These are phyloP conservation scores for Debaryomycetaceae sp. DNA, from an alignment of 1,139 yeast genomes.

Conservation along the genomic window DNA sequence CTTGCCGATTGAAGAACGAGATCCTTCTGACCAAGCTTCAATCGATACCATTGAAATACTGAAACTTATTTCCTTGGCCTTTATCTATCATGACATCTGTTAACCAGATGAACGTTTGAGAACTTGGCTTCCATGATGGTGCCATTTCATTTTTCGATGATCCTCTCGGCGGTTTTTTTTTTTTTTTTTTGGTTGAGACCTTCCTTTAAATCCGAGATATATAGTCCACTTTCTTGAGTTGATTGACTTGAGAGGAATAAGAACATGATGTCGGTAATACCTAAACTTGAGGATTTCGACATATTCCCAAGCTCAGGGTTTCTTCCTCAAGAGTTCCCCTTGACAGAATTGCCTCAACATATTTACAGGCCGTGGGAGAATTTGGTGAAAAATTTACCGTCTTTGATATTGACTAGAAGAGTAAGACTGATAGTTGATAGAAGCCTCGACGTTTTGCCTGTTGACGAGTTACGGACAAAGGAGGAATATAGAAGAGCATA, in stretches of 20 bases:
- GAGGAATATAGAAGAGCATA: slow-evolving; percentile 75
- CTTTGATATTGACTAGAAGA: slow-evolving; percentile 63
- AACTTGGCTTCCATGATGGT: too few species aligned
- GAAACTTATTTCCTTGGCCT: too few species aligned
- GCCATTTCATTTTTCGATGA: too few species aligned
- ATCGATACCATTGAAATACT: too few species aligned
- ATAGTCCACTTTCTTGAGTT: neutral
- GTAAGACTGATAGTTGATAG: slow-evolving; percentile 57
- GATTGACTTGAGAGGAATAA: neutral
- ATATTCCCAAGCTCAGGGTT: slow-evolving; percentile 73
- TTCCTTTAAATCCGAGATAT: neutral
- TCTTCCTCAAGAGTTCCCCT: slow-evolving; percentile 67
- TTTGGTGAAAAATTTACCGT: slow-evolving; percentile 63
- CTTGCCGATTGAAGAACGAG: too few species aligned
- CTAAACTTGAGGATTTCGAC: slow-evolving; percentile 56
- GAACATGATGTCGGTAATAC: slow-evolving; percentile 8
- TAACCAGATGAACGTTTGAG: too few species aligned
- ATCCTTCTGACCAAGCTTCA: too few species aligned
- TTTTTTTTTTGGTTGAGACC: neutral
- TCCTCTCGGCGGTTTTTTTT: neutral
- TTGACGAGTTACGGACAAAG: slow-evolving; percentile 37
- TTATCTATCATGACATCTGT: too few species aligned
- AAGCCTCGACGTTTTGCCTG: slow-evolving; percentile 50
- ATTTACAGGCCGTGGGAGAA: slow-evolving; percentile 80
- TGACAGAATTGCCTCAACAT: slow-evolving; percentile 52